Evolutionary conservation across 768 basidiomycete species (phyloP).

Genomic region (Pulveroboletus sp.): DNA sequence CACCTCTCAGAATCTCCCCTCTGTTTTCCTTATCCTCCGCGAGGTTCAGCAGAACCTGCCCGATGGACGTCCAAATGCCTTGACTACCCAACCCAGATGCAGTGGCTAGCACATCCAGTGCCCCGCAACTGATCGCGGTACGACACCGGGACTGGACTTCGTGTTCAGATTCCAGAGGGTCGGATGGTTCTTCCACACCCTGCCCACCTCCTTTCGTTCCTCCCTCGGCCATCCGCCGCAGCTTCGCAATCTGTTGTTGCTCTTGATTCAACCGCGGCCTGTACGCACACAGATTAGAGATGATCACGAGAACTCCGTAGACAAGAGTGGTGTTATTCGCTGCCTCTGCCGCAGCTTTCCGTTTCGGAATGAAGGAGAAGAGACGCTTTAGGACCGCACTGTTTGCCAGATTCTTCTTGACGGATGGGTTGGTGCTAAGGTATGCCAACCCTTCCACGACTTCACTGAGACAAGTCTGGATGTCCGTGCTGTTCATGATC

Average conservation of each 20-base stretch:
- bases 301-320: conserved; percentile 75
- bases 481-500: conserved; percentile 37
- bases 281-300: conserved; percentile 70
- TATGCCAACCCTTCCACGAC: conserved; percentile 86
- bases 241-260: conserved; percentile 75
- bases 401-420: conserved; percentile 60
- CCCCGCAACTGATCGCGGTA: conserved; percentile 56
- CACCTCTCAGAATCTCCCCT: conserved; percentile 70
- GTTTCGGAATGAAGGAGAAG: conserved; percentile 53
- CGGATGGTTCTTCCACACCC: conserved; percentile 25
- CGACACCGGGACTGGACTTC: conserved; percentile 61
- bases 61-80: conserved; percentile 54
- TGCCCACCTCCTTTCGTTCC: conserved; percentile 33
- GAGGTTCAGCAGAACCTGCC: conserved; percentile 63
- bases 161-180: conserved; percentile 58
- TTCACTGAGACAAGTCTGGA: conserved; percentile 48
- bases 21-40: conserved; percentile 76
- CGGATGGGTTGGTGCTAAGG: conserved; percentile 57
- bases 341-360: conserved; percentile 33
- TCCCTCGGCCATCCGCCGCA: conserved; percentile 67
- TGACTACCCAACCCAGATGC: conserved; percentile 58
- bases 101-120: conserved; percentile 58
- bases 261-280: conserved; percentile 73
- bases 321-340: conserved; percentile 50
- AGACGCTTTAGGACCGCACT: conserved; percentile 56